Percentiles rank a stretch among this genome's conserved stretches.
phyloP scores from a whole-genome alignment of 805 yeast genomes.

The Wickerhamomyces alni region DNA sequence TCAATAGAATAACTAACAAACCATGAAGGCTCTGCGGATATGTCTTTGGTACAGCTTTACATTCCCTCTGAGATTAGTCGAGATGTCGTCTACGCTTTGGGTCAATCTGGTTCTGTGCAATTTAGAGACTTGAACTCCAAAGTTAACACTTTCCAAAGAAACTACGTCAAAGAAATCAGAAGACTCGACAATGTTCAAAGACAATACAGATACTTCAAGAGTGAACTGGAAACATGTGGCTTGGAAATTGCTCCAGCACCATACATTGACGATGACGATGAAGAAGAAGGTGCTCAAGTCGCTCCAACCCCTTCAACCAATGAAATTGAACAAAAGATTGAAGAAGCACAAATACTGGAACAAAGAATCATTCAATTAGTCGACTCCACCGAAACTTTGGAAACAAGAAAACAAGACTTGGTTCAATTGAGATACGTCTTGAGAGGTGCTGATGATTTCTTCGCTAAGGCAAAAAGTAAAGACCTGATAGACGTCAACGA shows the following conservation, averaged over 20 bases:
- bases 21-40: conserved; percentile 78
- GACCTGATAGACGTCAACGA: conserved; percentile 13
- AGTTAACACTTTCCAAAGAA: conserved; percentile 81
- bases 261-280: conserved; percentile 21
- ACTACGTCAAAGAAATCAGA: conserved; percentile 86
- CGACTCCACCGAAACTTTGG: conserved; percentile 59
- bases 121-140: conserved; percentile 85
- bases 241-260: conserved; percentile 30
- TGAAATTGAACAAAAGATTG: conserved; percentile 57
- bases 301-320: conserved; percentile 26
- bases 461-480: conserved; percentile 22
- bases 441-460: conserved; percentile 43
- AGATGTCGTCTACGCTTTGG: conserved; percentile 78
- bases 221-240: conserved; percentile 42
- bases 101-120: conserved; percentile 81
- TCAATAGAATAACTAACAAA: neutral
- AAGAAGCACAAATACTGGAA: conserved; percentile 66
- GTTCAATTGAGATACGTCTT: conserved; percentile 55
- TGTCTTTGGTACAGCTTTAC: conserved; percentile 90
- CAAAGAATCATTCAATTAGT: conserved; percentile 67
- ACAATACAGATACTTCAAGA: conserved; percentile 59
- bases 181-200: conserved; percentile 80
- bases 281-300: conserved; percentile 19
- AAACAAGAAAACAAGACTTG: conserved; percentile 54
- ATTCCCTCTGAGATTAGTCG: conserved; percentile 89